These are phyloP conservation scores for Neurospora cerealis DNA, from an alignment of 495 filamentous ascomycete species.

Conservation along the genomic window DNA sequence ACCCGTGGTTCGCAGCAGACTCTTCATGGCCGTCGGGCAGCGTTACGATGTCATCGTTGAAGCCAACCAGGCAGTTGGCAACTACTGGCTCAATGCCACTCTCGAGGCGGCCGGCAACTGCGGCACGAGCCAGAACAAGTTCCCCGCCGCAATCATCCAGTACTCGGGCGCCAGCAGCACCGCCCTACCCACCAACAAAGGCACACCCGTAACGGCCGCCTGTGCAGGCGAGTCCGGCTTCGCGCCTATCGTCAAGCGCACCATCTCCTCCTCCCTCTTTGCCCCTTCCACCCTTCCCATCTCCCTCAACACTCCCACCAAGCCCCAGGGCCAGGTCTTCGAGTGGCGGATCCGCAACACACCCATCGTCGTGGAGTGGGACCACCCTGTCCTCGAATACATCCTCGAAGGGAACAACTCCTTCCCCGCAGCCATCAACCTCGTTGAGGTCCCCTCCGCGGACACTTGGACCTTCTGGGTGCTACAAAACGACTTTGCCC, in stretches of 20 bases:
- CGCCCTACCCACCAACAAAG: constrained; percentile 14
- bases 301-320: constrained; percentile 2
- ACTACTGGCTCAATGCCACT: constrained; percentile 50
- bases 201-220: constrained; percentile 9
- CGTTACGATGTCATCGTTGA: constrained; percentile 60
- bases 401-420: constrained; percentile 20
- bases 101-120: constrained; percentile 16
- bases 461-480: constrained; percentile 24
- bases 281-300: constrained; percentile 8
- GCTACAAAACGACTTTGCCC: constrained; percentile 23
- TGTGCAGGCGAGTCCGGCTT: constrained; percentile 17
- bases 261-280: constrained; percentile 3
- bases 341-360: constrained; percentile 25
- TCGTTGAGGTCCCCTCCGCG: constrained; percentile 20
- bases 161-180: constrained; percentile 24
- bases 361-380: constrained; percentile 26
- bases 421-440: constrained; percentile 21
- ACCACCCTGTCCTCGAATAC: constrained; percentile 23
- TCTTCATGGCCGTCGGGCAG: constrained; percentile 56
- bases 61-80: constrained; percentile 39
- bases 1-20: constrained; percentile 28
- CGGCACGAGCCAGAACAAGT: constrained; percentile 14
- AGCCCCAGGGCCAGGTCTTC: constrained; percentile 13
- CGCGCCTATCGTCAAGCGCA: constrained; percentile 14
- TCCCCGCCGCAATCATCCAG: constrained; percentile 27